A percentile compares a stretch with the other conserved stretches of the same genome.
Conservation (phyloP, 495 filamentous ascomycete genomes). For the Neurospora sp. region DNA sequence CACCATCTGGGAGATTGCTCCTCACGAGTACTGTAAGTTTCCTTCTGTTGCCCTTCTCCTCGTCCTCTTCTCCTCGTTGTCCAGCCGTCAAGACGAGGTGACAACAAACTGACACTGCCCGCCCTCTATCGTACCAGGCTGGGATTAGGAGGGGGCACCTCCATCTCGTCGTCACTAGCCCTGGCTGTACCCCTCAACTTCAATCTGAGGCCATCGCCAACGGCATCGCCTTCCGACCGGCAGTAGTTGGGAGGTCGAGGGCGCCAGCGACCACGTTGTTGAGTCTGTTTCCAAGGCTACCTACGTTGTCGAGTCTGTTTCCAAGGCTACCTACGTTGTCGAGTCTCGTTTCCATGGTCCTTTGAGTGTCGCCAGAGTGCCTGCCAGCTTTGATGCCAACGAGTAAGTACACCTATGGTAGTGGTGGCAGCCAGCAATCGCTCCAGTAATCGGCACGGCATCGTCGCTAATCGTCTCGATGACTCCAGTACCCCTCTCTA, state of each 20-base stretch:
- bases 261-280: neutral
- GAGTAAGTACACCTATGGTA: neutral
- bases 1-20: neutral
- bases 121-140: neutral
- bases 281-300: neutral
- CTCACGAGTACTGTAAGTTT: neutral
- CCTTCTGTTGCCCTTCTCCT: neutral
- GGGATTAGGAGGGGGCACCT: neutral
- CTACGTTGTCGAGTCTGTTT: neutral
- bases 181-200: neutral
- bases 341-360: neutral
- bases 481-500: neutral
- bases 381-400: neutral
- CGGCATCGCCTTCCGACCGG: neutral
- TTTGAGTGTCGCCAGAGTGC: neutral
- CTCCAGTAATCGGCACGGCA: neutral
- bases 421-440: neutral
- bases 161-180: neutral
- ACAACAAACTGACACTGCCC: neutral
- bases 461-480: neutral
- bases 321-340: neutral
- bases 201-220: neutral
- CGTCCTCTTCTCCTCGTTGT: neutral
- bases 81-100: neutral
- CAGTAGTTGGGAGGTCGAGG: neutral